A percentile compares a stretch with the other conserved stretches of the same genome.
Evolutionary conservation across 306 rosid genomes (phyloP).

Genomic region (Herpetospermum pedunculosum): DNA sequence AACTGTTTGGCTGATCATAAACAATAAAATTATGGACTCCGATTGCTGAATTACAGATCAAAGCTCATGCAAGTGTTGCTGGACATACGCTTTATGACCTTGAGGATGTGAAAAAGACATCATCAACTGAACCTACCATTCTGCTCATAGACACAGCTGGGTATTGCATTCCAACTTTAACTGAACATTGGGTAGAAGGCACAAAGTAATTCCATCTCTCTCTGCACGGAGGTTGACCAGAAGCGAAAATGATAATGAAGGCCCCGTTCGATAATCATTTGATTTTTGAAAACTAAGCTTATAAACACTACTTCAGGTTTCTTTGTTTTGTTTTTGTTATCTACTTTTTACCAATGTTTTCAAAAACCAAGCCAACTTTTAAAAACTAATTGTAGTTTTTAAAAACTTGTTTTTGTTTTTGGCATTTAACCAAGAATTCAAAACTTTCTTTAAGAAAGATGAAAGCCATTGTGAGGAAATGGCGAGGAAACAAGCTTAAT

Average conservation of each 20-base stretch:
- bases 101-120: slow-evolving; percentile 60
- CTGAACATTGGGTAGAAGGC: neutral
- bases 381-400: no score
- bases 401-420: no score
- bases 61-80: slow-evolving; percentile 90
- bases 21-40: neutral
- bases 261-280: no score
- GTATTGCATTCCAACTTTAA: slow-evolving; percentile 37
- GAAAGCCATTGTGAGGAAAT: no score
- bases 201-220: neutral
- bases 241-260: neutral
- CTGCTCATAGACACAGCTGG: slow-evolving; percentile 90
- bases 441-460: no score
- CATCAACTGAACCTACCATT: slow-evolving; percentile 82
- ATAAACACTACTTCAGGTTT: no score
- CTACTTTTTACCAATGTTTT: no score
- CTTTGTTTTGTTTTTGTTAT: no score
- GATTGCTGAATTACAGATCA: slow-evolving; percentile 36
- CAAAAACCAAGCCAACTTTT: no score
- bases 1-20: neutral
- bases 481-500: no score
- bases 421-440: no score
- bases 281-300: no score
- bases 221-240: neutral
- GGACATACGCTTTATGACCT: slow-evolving; percentile 70